Conservation (phyloP, 331 rosid genomes). For the Malus hybrid region DNA sequence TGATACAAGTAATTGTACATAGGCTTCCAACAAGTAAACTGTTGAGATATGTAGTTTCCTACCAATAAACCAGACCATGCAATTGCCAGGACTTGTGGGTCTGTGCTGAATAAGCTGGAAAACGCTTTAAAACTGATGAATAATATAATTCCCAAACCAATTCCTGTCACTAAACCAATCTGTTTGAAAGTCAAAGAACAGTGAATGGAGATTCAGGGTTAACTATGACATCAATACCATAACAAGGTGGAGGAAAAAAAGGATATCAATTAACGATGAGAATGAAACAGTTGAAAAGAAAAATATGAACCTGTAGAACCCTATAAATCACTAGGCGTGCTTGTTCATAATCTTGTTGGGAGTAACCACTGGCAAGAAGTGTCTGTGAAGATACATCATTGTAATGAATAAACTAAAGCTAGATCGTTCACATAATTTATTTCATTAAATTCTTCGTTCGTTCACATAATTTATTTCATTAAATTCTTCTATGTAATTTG, state of each 20-base stretch:
- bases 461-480: not conserved
- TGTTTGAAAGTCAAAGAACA: conserved; percentile 26
- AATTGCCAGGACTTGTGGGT: conserved; percentile 60
- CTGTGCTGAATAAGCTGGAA: conserved; percentile 69
- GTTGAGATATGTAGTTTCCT: conserved; percentile 23
- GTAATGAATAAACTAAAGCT: conserved; percentile 11
- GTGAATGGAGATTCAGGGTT: not conserved
- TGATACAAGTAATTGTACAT: not conserved
- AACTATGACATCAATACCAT: no score
- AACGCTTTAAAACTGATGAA: conserved; percentile 70
- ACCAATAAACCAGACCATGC: conserved; percentile 79
- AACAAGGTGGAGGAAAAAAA: not conserved
- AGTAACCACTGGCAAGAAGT: conserved; percentile 71
- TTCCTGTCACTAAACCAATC: conserved; percentile 73
- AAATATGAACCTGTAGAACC: conserved; percentile 59
- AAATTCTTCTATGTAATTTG: not conserved
- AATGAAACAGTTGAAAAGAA: not conserved
- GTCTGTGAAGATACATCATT: conserved; percentile 40
- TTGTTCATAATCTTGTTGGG: conserved; percentile 61
- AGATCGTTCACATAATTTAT: not conserved
- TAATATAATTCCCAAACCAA: conserved; percentile 51
- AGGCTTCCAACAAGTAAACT: not conserved
- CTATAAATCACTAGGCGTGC: conserved; percentile 60
- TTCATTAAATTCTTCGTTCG: no score
- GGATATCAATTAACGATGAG: not conserved